Base-by-base conservation (phyloP, 75 land plant species). In the Cunninghamia lanceolata region DNA sequence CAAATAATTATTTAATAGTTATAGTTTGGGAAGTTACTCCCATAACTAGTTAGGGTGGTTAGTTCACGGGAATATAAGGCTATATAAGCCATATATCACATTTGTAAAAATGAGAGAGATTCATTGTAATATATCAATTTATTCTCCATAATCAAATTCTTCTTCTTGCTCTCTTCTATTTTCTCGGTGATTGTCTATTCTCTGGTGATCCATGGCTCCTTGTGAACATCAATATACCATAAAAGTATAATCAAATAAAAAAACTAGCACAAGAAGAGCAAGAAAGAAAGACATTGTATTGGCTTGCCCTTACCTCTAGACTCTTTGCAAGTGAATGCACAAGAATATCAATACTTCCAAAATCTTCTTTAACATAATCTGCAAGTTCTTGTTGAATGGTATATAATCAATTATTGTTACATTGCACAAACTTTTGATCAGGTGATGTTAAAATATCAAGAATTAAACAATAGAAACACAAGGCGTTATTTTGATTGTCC, bases 301-400 rank as follows among this genome's bases (percentile, higher is more conserved):
- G 46, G n/a, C 46, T 45, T 45, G 4, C 28, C 45, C 46, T n/a
- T 84, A 95, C 99, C 93, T 98, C 99, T 68, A 99, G 97, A 19
- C 99, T 97, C 89, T 96, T 98, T 32, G 99, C 99, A 86, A 98
- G 94, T 83, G 99, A 95, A 78, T 98, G 99, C 63, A 98, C 97
- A 82, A 98, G 96, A 87, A 96, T 96, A 89, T 98, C 99, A 88
- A 98, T 96, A 86, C 86, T 95, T 63, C 99, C 99, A 93, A 90
- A 98, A 87, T 98, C 99, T 68, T 93, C 76, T 86, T 98, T 96
- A 68, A 98, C 99, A 82, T 86, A 89, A 84, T 96, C 96, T 73
- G 96, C 99, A 30, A 88, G 94, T 93, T 98, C 99, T 97, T 98
- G 88, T 89, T 73, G 68, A 73, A 39, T 35, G 19, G 56, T 52